phyloP scores from a whole-genome alignment of 495 filamentous ascomycete genomes.

The Pyrenula aspistea region DNA sequence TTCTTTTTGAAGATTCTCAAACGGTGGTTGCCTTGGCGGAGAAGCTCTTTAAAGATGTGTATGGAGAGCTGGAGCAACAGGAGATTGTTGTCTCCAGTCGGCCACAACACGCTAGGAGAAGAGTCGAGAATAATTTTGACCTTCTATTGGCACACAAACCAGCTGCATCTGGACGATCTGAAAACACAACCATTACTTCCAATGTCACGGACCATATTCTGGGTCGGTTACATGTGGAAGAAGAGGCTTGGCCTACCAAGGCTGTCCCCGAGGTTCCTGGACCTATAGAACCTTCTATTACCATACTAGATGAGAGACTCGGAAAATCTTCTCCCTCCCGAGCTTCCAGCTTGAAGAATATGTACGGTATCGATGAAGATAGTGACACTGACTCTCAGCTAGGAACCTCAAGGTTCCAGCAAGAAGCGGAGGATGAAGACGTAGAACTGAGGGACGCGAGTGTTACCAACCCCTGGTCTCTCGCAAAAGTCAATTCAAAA shows the following conservation, averaged over 20 bases:
- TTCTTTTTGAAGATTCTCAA: slow-evolving; percentile 59
- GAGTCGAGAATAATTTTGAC: too few relatives aligned
- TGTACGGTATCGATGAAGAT: neutral
- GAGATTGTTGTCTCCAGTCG: neutral
- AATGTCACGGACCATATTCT: neutral
- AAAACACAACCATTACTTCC: neutral
- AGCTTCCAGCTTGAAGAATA: neutral
- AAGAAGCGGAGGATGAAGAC: neutral
- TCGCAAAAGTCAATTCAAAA: neutral
- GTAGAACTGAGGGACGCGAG: neutral
- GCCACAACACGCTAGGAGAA: too few relatives aligned
- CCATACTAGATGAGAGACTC: too few relatives aligned
- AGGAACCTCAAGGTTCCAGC: neutral
- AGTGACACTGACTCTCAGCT: neutral
- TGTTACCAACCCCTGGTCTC: neutral
- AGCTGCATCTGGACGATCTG: neutral
- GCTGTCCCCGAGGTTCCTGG: neutral
- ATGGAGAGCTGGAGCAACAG: slow-evolving; percentile 28
- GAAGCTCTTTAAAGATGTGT: slow-evolving; percentile 39
- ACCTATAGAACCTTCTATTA: neutral
- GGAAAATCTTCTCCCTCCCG: neutral
- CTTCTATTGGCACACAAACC: neutral
- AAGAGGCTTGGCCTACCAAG: neutral
- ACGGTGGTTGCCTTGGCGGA: slow-evolving; percentile 39
- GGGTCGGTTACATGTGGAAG: too few relatives aligned